phyloP scores from a whole-genome alignment of 1,284 basidiomycete genomes.

The Golubevia pallescens region DNA sequence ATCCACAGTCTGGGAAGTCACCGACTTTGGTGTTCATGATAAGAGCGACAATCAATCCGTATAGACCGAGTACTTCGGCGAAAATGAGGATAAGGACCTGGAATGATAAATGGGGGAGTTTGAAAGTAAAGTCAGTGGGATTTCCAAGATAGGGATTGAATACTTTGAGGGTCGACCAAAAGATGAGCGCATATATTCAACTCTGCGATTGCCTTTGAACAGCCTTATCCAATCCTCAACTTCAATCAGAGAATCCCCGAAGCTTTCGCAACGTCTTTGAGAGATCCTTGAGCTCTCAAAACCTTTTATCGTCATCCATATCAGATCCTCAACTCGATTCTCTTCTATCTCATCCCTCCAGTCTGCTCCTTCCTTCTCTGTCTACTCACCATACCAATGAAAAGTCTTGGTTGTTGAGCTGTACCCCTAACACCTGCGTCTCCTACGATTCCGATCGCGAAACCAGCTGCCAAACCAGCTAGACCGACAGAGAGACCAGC shows the following conservation, averaged over 20 bases:
- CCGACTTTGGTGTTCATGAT: constrained; percentile 74
- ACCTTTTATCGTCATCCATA: background rate
- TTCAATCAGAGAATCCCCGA: background rate
- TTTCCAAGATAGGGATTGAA: too few relatives aligned
- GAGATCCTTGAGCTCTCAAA: constrained; percentile 68
- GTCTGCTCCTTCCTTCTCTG: constrained; percentile 12
- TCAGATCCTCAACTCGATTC: background rate
- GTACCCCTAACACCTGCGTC: constrained; percentile 73
- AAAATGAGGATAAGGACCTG: constrained; percentile 75
- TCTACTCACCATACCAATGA: constrained; percentile 75
- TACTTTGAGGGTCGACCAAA: too few relatives aligned
- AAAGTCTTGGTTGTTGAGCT: constrained; percentile 81
- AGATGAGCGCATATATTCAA: background rate
- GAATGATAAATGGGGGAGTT: background rate
- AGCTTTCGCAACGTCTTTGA: constrained; percentile 49
- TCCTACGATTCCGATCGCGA: constrained; percentile 94
- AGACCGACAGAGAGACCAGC: constrained; percentile 90
- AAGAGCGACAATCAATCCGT: constrained; percentile 85
- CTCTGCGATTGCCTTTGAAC: background rate
- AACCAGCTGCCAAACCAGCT: constrained; percentile 93
- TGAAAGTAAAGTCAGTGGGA: too few relatives aligned
- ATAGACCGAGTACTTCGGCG: constrained; percentile 87
- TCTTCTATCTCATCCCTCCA: background rate
- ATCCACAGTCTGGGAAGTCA: constrained; percentile 8
- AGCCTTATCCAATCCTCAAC: too few relatives aligned